Percentiles rank a stretch among this genome's conserved stretches.
These are phyloP conservation scores for Penicillium simplicissimum DNA, from an alignment of 495 filamentous ascomycete genomes.

Conservation along the genomic window DNA sequence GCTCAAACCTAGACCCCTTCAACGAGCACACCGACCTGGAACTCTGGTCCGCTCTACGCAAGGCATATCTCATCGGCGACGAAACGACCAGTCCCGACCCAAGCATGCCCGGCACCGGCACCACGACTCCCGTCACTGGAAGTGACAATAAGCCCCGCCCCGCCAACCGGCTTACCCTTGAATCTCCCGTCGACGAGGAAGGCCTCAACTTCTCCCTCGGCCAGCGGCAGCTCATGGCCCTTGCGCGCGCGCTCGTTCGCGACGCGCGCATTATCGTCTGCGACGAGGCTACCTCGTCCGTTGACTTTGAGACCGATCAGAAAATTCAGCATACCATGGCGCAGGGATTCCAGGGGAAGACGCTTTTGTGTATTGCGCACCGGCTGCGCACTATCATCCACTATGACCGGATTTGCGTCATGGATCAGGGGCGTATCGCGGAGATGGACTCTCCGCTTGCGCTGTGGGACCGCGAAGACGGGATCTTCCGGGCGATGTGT, in stretches of 20 bases:
- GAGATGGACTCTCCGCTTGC: slow-evolving; percentile 77
- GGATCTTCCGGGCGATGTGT: slow-evolving; percentile 91
- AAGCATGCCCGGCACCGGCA: slow-evolving; percentile 22
- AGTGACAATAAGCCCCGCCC: slow-evolving; percentile 19
- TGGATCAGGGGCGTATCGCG: slow-evolving; percentile 84
- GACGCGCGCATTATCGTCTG: slow-evolving; percentile 89
- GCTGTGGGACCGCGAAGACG: slow-evolving; percentile 65
- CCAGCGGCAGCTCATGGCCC: slow-evolving; percentile 92
- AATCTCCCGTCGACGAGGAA: slow-evolving; percentile 86
- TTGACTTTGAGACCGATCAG: slow-evolving; percentile 95
- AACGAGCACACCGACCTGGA: slow-evolving; percentile 82
- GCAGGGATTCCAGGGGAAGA: slow-evolving; percentile 82
- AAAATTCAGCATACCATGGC: slow-evolving; percentile 94
- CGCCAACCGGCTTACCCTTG: slow-evolving; percentile 69
- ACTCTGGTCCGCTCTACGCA: slow-evolving; percentile 82
- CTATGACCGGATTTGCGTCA: slow-evolving; percentile 96
- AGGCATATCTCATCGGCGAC: slow-evolving; percentile 72
- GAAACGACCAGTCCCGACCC: slow-evolving; percentile 27
- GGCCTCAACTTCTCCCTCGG: slow-evolving; percentile 96
- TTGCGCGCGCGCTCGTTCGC: slow-evolving; percentile 86
- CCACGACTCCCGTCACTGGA: slow-evolving; percentile 13
- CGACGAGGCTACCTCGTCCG: slow-evolving; percentile 89
- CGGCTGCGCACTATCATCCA: slow-evolving; percentile 84
- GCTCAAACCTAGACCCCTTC: slow-evolving; percentile 92
- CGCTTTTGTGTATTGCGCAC: slow-evolving; percentile 93